Percentiles rank a stretch among this genome's conserved stretches.
Conservation (phyloP, 805 yeast genomes). For the Saturnispora quitensis region DNA sequence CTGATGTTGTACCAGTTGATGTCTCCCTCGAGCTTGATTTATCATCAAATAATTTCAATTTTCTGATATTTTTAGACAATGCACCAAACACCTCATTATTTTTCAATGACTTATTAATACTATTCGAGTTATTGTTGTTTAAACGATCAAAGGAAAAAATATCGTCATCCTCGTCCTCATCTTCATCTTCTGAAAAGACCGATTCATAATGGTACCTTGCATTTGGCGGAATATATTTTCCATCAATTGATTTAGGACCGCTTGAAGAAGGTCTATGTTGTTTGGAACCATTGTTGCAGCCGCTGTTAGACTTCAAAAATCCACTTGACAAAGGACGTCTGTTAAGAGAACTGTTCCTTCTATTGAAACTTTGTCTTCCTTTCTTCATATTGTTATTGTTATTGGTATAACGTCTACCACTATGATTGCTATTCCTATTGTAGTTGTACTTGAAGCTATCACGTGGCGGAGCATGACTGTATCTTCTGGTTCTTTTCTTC, state of each 20-base stretch:
- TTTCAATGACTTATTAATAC: constrained; percentile 6
- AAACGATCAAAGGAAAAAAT: constrained; percentile 32
- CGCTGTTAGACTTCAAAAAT: background rate
- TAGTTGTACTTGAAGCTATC: constrained; percentile 10
- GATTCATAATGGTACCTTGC: constrained; percentile 35
- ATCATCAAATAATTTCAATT: constrained; percentile 8
- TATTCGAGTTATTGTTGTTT: background rate
- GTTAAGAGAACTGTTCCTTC: constrained; percentile 5
- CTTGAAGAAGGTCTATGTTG: background rate
- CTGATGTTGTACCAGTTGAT: constrained; percentile 21
- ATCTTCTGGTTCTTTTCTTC: constrained; percentile 23
- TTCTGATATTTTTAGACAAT: background rate
- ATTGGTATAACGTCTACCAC: constrained; percentile 9
- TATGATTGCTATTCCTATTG: constrained; percentile 9
- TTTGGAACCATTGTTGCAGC: background rate
- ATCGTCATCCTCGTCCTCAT: constrained; percentile 20
- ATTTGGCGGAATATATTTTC: constrained; percentile 68
- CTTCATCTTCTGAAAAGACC: constrained; percentile 10
- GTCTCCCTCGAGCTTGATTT: constrained; percentile 20
- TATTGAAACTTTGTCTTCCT: constrained; percentile 9
- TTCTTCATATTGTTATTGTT: constrained; percentile 6
- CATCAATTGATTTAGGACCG: constrained; percentile 21
- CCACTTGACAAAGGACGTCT: constrained; percentile 3
- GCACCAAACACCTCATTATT: background rate
- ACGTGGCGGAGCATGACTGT: constrained; percentile 9